A percentile compares a stretch with the other conserved stretches of the same genome.
phyloP scores from a whole-genome alignment of 139 green algal genomes.

The Chloropicon primus region DNA sequence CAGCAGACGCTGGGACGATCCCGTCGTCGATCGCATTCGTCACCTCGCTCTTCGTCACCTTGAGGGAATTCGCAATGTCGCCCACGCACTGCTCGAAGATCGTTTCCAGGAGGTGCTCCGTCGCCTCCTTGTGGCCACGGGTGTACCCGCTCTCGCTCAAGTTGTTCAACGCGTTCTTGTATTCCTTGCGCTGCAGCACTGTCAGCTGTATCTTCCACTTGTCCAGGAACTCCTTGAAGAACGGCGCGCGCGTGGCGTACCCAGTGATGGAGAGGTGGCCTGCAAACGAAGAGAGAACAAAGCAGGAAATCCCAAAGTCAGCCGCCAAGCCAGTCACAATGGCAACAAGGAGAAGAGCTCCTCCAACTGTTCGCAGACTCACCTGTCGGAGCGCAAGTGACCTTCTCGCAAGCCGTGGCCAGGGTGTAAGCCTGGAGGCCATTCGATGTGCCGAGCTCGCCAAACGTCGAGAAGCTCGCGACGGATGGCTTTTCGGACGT shows the following conservation, averaged over 20 bases:
- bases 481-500: not conserved
- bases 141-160: not conserved
- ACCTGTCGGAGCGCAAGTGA: not conserved
- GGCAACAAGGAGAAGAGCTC: too few species aligned
- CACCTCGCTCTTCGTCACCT: not conserved
- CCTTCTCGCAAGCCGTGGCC: not conserved
- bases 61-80: not conserved
- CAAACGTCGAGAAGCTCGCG: not conserved
- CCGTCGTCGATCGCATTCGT: not conserved
- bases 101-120: not conserved
- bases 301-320: too few species aligned
- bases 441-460: not conserved
- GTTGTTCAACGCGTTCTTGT: not conserved
- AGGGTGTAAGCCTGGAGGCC: not conserved
- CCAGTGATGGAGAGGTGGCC: not conserved
- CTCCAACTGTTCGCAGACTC: too few species aligned
- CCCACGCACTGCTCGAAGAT: not conserved
- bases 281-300: too few species aligned
- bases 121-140: not conserved
- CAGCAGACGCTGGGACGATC: not conserved
- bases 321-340: too few species aligned
- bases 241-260: not conserved
- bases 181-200: not conserved
- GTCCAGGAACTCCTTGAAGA: not conserved
- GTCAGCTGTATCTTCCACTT: not conserved